Evolutionary conservation across 73 alveolate genomes (phyloP), one percentile per base, ranked within the genome.

Genomic region (Urostyla sp.): DNA sequence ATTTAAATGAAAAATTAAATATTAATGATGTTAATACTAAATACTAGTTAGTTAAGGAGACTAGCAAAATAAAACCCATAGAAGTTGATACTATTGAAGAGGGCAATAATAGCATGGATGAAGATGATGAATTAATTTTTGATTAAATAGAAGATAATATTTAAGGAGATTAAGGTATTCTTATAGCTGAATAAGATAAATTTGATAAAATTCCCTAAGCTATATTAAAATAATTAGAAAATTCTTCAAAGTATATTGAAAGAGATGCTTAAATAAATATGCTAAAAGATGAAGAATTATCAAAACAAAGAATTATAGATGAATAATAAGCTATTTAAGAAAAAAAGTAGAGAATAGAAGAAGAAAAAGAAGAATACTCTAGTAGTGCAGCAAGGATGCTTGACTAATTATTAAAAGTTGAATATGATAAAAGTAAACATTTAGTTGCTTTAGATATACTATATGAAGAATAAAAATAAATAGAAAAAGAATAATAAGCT

Each of bases 181-280:
- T 55, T 23, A 55, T 55, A 55, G 15, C 24, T 7, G 23, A 26
- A 59, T 52, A 13, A 32, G 76, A 59, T 34, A 27, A 59, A 31
- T 32, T 59, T 59, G 76, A 59, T 15, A 59, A 59, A 32, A 59
- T 59, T 10, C 76, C 76, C 20, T 35, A 59, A 36, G 30, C 16
- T 8, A 26, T 59, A 6, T 35, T 52, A 34, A 8, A 59, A 27
- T 6, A 59, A 31, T 21, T 59, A 59, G 76, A 59, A 59, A 32
- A 28, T 15, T 35, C 53, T 59, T 52, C 32, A 59, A 59, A 35
- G 4, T 35, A 35, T 11, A 59, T 59, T 3, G 76, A 59, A 11
- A 59, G 76, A 59, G 57, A 59, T 8, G 24, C 20, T 6, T 59
- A 59, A 34, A 55, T 35, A 27, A 35, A 52, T 28, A 5, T 15